These are phyloP conservation scores for Phytophthora pseudosyringae DNA, from an alignment of 352 stramenopile species.

Conservation along the genomic window DNA sequence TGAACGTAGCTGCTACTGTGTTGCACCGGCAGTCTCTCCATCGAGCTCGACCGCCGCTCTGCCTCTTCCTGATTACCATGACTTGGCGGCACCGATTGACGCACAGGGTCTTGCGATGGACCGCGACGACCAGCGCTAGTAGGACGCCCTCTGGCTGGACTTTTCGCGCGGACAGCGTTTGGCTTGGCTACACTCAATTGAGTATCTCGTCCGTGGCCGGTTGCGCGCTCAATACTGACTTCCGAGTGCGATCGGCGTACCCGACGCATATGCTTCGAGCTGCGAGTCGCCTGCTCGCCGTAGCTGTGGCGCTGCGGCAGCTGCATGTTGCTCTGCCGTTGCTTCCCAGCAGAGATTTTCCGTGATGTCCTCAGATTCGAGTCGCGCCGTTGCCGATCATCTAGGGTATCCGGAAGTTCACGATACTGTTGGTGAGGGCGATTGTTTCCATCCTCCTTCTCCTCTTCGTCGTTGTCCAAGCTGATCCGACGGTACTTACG, in stretches of 20 bases:
- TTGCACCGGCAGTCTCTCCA: conserved; percentile 58
- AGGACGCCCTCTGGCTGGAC: conserved; percentile 20
- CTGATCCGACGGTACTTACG: conserved; percentile 66
- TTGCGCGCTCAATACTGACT: conserved; percentile 45
- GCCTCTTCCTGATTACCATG: conserved; percentile 47
- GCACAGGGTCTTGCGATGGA: conserved; percentile 28
- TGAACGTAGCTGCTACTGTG: conserved; percentile 70
- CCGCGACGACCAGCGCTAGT: conserved; percentile 26
- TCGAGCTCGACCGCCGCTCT: conserved; percentile 50
- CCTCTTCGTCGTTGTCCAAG: conserved; percentile 76
- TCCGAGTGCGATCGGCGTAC: conserved; percentile 56
- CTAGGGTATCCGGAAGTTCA: conserved; percentile 39
- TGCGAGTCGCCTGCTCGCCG: conserved; percentile 34
- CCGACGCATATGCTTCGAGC: conserved; percentile 47
- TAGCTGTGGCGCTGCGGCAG: conserved; percentile 44
- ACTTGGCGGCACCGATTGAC: conserved; percentile 28
- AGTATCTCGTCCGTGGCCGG: conserved; percentile 22
- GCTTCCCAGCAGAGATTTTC: conserved; percentile 41
- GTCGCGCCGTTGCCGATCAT: conserved; percentile 45
- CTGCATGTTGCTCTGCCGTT: conserved; percentile 41
- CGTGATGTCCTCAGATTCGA: conserved; percentile 45
- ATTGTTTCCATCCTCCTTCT: conserved; percentile 56
- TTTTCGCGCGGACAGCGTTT: conserved; percentile 16
- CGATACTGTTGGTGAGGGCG: conserved; percentile 37
- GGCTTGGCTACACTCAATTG: conserved; percentile 19